Evolutionary conservation across 2,329 filamentous ascomycete genomes (phyloP).

Genomic region (Fusarium praegraminearum): DNA sequence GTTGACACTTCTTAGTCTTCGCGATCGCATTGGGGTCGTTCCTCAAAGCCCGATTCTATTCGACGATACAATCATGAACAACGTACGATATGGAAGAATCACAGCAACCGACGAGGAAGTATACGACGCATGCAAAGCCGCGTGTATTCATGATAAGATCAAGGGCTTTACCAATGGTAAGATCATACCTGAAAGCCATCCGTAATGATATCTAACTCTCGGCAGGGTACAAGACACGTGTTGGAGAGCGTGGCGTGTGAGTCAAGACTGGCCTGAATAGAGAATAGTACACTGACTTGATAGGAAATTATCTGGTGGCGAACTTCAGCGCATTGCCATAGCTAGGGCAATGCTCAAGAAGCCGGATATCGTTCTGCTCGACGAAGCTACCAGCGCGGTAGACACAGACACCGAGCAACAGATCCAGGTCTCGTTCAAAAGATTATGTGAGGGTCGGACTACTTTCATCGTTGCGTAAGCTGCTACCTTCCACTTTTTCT

Average conservation of each 20-base stretch:
- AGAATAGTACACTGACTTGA: constrained; percentile 37
- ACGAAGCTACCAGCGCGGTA: constrained; percentile 83
- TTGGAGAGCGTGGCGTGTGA: constrained; percentile 64
- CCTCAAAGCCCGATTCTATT: constrained; percentile 68
- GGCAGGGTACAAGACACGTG: constrained; percentile 61
- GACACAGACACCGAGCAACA: constrained; percentile 76
- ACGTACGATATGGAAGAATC: constrained; percentile 67
- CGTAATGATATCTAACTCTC: constrained; percentile 19
- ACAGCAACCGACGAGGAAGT: constrained; percentile 68
- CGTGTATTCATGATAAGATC: constrained; percentile 70
- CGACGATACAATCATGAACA: constrained; percentile 70
- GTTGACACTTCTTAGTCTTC: constrained; percentile 56
- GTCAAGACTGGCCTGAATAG: constrained; percentile 25
- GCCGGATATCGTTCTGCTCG: constrained; percentile 80
- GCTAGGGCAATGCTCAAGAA: constrained; percentile 79
- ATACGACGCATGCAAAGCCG: constrained; percentile 65
- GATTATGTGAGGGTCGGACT: constrained; percentile 70
- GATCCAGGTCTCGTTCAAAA: constrained; percentile 71
- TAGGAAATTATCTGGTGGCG: constrained; percentile 73
- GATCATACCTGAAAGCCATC: not conserved
- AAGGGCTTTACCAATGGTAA: constrained; percentile 63
- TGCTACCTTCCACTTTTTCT: not conserved
- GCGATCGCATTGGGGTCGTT: constrained; percentile 67
- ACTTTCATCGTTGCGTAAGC: constrained; percentile 74
- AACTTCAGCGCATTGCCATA: constrained; percentile 75